Base-by-base conservation (phyloP, 495 filamentous ascomycete species). In the Lasiosphaeriaceae sp. region DNA sequence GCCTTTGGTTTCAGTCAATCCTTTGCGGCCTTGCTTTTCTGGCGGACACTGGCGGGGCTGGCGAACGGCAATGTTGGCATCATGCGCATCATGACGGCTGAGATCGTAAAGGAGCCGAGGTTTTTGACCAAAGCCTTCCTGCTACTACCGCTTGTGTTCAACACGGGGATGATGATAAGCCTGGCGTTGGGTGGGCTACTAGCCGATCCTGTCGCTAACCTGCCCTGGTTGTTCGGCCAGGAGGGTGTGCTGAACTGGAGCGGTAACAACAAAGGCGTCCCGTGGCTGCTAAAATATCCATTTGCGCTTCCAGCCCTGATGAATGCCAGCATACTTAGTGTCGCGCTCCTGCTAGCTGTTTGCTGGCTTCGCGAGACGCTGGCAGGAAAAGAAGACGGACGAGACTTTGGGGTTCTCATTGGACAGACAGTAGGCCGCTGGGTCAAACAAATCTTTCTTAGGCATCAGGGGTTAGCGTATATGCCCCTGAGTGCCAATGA, bases 61-160 rank as follows among this genome's bases (percentile, higher is more conserved):
- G 77, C 85, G 57, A 91, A 90, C 65, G 90, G 88, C 0, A 94
- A 91, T 62, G 84, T 91, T 0, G 88, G 89, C 0, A 87, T 92
- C 34, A 85, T 93, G 72, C 78, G 90, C 44, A 93, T 88, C 0
- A 90, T 90, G 81, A 87, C 92, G 23, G 81, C 82, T 5, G 91
- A 95, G 70, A 79, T 83, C 35, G 74, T 86, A 7, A 64, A 72
- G 51, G 84, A 87, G 70, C 82, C 79, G 60, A 80, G 73, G 66
- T 88, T 82, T 60, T 89, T 90, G 73, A 84, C 83, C 14, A 77
- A 88, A 29, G 90, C 90, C 0, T 93, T 94, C 55, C 66, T 92
- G 34, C 71, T 94, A n/a, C 64, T 96, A 50, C 90, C 90, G 0
- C 85, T 93, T 79, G 87, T 84, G 43, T 91, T 89, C 58, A 93